These are phyloP conservation scores for Fusarium sp. DNA, from an alignment of 2,329 filamentous ascomycete species.

Conservation along the genomic window DNA sequence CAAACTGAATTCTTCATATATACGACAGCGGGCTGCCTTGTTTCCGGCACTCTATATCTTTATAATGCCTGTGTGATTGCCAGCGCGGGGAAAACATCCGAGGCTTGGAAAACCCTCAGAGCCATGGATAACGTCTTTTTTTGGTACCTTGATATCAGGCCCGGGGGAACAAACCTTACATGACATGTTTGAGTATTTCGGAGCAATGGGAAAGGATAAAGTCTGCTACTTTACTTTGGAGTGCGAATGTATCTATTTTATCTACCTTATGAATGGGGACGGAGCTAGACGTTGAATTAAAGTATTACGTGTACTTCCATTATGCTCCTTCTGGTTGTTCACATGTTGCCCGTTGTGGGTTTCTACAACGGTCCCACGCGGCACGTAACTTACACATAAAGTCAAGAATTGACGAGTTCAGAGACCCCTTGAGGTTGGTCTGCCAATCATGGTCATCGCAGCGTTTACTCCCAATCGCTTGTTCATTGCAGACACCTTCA, in stretches of 20 bases:
- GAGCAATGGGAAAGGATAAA: slow-evolving; percentile 44
- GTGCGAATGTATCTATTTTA: slow-evolving; percentile 42
- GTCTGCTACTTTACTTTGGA: slow-evolving; percentile 42
- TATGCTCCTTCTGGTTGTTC: not conserved
- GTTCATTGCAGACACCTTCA: not conserved
- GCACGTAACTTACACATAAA: not conserved
- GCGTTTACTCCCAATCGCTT: not conserved
- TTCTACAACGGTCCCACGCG: slow-evolving; percentile 7
- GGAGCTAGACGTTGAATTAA: slow-evolving; percentile 41
- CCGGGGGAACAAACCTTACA: slow-evolving; percentile 34
- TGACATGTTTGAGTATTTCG: slow-evolving; percentile 44
- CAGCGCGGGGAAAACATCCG: slow-evolving; percentile 17
- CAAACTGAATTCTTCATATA: not conserved
- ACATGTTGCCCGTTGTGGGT: slow-evolving; percentile 7
- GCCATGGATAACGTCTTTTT: slow-evolving; percentile 39
- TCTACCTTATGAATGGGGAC: slow-evolving; percentile 34
- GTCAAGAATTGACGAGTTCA: not conserved
- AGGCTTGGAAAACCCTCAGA: slow-evolving; percentile 22
- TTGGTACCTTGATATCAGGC: slow-evolving; percentile 45
- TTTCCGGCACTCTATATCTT: slow-evolving; percentile 11
- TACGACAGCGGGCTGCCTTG: not conserved
- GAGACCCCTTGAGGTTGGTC: not conserved
- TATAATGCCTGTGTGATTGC: slow-evolving; percentile 23
- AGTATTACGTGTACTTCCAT: slow-evolving; percentile 40
- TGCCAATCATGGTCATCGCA: not conserved